phyloP scores from a whole-genome alignment of 1,139 yeast species.

The Kurtzmaniella natalensis region DNA sequence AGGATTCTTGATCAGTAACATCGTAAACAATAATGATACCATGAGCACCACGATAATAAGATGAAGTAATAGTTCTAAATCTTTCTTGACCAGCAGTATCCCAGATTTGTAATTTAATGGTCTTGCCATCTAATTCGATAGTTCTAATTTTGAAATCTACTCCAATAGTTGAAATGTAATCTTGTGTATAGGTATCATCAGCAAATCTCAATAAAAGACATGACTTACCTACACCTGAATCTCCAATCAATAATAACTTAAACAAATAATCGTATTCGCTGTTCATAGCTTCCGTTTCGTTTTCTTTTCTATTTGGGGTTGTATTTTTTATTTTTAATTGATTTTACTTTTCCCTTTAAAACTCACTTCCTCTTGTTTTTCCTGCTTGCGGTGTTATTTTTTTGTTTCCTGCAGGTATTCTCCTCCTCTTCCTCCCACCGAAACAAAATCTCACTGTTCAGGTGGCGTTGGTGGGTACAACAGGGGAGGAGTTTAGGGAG shows the following conservation, averaged over 20 bases:
- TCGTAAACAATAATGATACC: conserved; percentile 97
- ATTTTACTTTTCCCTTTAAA: too few relatives aligned
- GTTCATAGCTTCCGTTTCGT: conserved; percentile 58
- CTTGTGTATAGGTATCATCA: conserved; percentile 95
- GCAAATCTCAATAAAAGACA: conserved; percentile 93
- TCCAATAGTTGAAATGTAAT: conserved; percentile 95
- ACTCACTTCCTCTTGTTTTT: too few relatives aligned
- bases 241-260: conserved; percentile 91
- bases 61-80: conserved; percentile 94
- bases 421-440: too few relatives aligned
- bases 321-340: too few relatives aligned
- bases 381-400: too few relatives aligned
- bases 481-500: too few relatives aligned
- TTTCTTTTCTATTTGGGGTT: too few relatives aligned
- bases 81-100: conserved; percentile 99
- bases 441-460: too few relatives aligned
- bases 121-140: conserved; percentile 92
- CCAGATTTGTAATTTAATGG: conserved; percentile 97
- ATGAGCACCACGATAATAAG: conserved; percentile 98
- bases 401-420: too few relatives aligned
- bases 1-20: conserved; percentile 96
- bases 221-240: conserved; percentile 97
- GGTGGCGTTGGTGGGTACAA: too few relatives aligned
- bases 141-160: conserved; percentile 98
- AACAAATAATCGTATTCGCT: conserved; percentile 96